Conservation (phyloP, 441 rosid genomes). For the Capsella rubella region DNA sequence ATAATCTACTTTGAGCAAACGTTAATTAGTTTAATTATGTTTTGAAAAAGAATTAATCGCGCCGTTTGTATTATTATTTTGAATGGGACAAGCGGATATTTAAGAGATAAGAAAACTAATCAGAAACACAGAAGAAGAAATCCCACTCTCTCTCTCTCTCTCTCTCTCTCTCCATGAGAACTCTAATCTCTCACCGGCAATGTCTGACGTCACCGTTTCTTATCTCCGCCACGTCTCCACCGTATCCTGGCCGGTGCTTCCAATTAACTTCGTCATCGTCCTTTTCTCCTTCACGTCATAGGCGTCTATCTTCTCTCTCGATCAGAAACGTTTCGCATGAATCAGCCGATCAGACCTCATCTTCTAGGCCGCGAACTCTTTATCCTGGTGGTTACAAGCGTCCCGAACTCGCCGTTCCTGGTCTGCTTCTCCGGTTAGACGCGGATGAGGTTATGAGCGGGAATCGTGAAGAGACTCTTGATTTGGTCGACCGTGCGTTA, state of each 20-base stretch:
- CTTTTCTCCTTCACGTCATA: conserved; percentile 33
- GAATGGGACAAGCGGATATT: conserved; percentile 26
- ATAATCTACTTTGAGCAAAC: neutral
- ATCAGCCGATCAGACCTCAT: conserved; percentile 52
- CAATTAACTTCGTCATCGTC: conserved; percentile 13
- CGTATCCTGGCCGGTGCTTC: conserved; percentile 28
- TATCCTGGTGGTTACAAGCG: conserved; percentile 96
- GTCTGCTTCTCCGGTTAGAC: conserved; percentile 66
- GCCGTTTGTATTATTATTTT: conserved; percentile 34
- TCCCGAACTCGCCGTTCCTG: conserved; percentile 79
- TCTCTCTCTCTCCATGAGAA: conserved; percentile 36
- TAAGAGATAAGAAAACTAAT: conserved; percentile 46
- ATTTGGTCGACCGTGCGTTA: conserved; percentile 70
- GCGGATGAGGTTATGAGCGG: conserved; percentile 62
- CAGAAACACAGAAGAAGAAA: conserved; percentile 40
- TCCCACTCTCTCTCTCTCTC: conserved; percentile 5
- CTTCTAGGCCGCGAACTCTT: conserved; percentile 61
- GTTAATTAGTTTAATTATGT: neutral
- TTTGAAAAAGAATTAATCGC: conserved; percentile 20
- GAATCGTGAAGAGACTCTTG: conserved; percentile 54
- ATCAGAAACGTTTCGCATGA: conserved; percentile 46
- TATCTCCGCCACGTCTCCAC: conserved; percentile 27
- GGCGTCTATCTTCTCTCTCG: conserved; percentile 47
- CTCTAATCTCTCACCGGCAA: conserved; percentile 37
- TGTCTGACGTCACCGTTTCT: conserved; percentile 44